Conservation (phyloP, 1,284 basidiomycete species). For the Hymenochaete sp. region DNA sequence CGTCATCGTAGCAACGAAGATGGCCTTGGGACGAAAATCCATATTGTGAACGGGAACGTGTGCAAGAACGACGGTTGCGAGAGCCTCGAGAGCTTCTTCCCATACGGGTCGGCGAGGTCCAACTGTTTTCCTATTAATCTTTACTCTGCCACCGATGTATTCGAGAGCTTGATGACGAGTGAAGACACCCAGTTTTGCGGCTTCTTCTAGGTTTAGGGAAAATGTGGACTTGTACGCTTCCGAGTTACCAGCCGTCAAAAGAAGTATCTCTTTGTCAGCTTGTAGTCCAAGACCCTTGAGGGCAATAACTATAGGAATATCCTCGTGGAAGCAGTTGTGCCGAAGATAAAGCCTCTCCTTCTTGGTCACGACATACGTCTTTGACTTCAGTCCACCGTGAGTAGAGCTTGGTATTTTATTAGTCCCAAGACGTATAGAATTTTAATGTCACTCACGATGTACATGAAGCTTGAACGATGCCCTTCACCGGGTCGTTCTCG, state of each 20-base stretch:
- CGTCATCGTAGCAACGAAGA: constrained; percentile 98
- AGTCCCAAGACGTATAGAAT: constrained; percentile 11
- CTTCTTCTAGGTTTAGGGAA: constrained; percentile 90
- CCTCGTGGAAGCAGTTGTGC: constrained; percentile 98
- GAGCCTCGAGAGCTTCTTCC: constrained; percentile 94
- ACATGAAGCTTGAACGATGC: constrained; percentile 91
- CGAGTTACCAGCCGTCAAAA: constrained; percentile 89
- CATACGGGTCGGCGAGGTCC: constrained; percentile 78
- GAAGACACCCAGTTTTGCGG: constrained; percentile 83
- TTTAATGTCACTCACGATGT: constrained; percentile 63
- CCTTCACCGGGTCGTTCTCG: constrained; percentile 87
- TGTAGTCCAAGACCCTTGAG: constrained; percentile 96
- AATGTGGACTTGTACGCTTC: constrained; percentile 87
- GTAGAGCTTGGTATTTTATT: constrained; percentile 60
- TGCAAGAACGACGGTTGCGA: constrained; percentile 94
- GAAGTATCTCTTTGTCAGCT: constrained; percentile 96
- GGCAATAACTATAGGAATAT: constrained; percentile 93
- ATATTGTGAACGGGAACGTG: constrained; percentile 90
- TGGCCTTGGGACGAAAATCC: constrained; percentile 92
- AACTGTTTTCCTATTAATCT: constrained; percentile 73
- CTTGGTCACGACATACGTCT: constrained; percentile 96
- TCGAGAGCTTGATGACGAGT: constrained; percentile 93
- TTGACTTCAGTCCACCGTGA: constrained; percentile 95
- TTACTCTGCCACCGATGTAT: constrained; percentile 90
- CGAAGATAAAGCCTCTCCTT: constrained; percentile 90